Base-by-base conservation (phyloP, 202 grass and related monocot species). In the Eragrostis tef region DNA sequence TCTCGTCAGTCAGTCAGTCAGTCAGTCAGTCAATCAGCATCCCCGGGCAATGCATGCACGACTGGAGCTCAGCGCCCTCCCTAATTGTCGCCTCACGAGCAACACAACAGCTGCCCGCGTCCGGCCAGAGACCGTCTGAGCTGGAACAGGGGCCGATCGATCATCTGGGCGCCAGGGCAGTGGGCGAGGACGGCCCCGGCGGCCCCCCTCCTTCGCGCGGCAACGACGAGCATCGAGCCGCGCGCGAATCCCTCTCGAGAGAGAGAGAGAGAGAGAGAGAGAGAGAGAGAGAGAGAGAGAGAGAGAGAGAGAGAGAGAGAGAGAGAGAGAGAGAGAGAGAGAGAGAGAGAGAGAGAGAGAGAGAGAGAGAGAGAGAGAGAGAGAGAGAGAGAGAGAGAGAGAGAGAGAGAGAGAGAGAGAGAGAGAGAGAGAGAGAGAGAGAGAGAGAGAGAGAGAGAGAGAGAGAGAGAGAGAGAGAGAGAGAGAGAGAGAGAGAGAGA, bases 51-150 rank as follows among this genome's bases (percentile, higher is more conserved):
- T 45, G 58, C 63, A 41, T 4, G 34, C 2, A 50, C 73, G 73
- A 15, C 66, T 6, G 59, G 87, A 70, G 78, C 53, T 58, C 64
- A 49, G 39, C 36, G 78, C 11, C 7, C 61, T 44, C 68, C 46
- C 47, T 56, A 83, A 75, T 84, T 86, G 84, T 83, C 80, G 84
- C 79, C 69, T 86, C 70, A 46, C 66, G 88, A 62, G 88, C 84
- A 90, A 51, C 79, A 79, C 79, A 86, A 44, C 79, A 78, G 56
- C 76, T 19, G 10, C 66, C 14, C 54, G 85, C 73, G 27, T 60
- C 42, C 14, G 70, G 45, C 73, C 74, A 67, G 60, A 14, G 36
- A 42, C 50, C 25, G 24, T 13, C 21, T 70, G 56, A 59, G 56
- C 56, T 59, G 56, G 56, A 59, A 11, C n/a, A 22, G 13, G 5